These are phyloP conservation scores for Pyropia yezoensis DNA, from an alignment of 23 red algal species.

Conservation along the genomic window DNA sequence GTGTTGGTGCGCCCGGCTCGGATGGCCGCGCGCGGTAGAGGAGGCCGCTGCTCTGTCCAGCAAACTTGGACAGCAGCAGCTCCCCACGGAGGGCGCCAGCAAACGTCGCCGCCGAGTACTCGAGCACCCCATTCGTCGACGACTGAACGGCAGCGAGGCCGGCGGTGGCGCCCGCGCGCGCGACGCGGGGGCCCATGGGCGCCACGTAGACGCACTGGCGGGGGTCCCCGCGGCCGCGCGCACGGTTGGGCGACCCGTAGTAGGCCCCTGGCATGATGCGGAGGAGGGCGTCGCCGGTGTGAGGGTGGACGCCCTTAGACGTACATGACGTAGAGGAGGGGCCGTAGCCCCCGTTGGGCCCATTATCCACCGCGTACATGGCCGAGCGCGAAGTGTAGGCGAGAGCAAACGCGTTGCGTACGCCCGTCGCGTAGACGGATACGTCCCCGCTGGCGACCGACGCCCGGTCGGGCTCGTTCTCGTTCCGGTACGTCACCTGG, in stretches of 20 bases:
- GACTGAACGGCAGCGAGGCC: slow-evolving; percentile 17
- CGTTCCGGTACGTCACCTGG: slow-evolving; percentile 14
- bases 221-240: slow-evolving; percentile 27
- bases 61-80: slow-evolving; percentile 32
- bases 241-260: slow-evolving; percentile 44
- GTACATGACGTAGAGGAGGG: slow-evolving; percentile 34
- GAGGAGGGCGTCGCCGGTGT: slow-evolving; percentile 30
- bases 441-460: slow-evolving; percentile 32
- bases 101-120: slow-evolving; percentile 38
- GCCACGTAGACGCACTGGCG: slow-evolving; percentile 21
- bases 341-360: slow-evolving; percentile 42
- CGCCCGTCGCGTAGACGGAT: slow-evolving; percentile 29
- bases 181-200: slow-evolving; percentile 6
- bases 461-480: neutral
- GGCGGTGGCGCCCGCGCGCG: slow-evolving; percentile 15
- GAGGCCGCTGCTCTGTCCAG: slow-evolving; percentile 12
- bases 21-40: slow-evolving; percentile 10
- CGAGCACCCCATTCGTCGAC: slow-evolving; percentile 32
- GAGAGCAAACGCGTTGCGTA: slow-evolving; percentile 42
- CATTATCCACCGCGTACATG: slow-evolving; percentile 30
- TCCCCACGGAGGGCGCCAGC: slow-evolving; percentile 26
- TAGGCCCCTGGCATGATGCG: slow-evolving; percentile 34
- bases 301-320: slow-evolving; percentile 3
- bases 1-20: neutral
- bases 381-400: slow-evolving; percentile 17